Percentiles rank a stretch among this genome's conserved stretches.
Conservation (phyloP, 305 asterid species). For the Fraxinus paxiana region DNA sequence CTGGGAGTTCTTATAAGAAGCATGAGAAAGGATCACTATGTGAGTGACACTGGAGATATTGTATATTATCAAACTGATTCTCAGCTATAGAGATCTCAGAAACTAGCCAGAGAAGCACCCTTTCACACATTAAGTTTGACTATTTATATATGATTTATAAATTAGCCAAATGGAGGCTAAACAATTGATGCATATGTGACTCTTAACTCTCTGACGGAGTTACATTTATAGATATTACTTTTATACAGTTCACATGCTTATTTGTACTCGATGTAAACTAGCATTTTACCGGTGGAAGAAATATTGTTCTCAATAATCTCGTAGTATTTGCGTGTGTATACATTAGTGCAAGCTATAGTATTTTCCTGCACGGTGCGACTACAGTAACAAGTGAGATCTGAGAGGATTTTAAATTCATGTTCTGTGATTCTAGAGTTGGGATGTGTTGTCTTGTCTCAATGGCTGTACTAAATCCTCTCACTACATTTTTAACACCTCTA, state of each 20-base stretch:
- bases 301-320: neutral
- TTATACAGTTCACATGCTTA: neutral
- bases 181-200: constrained; percentile 11
- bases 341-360: neutral
- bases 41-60: constrained; percentile 70
- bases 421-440: neutral
- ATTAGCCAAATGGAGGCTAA: neutral
- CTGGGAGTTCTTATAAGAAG: constrained; percentile 54
- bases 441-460: neutral
- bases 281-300: neutral
- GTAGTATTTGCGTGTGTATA: neutral
- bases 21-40: constrained; percentile 75
- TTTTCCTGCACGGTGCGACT: neutral
- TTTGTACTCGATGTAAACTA: neutral
- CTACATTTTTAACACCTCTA: neutral
- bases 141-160: neutral
- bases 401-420: neutral
- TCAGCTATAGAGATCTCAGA: constrained; percentile 29
- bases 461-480: neutral
- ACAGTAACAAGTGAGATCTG: neutral
- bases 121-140: neutral
- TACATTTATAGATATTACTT: constrained; percentile 7
- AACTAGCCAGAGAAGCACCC: constrained; percentile 1
- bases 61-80: constrained; percentile 76
- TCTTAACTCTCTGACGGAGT: constrained; percentile 23